These are phyloP conservation scores for Xylaria sp. DNA, from an alignment of 2,329 filamentous ascomycete genomes.

Conservation along the genomic window DNA sequence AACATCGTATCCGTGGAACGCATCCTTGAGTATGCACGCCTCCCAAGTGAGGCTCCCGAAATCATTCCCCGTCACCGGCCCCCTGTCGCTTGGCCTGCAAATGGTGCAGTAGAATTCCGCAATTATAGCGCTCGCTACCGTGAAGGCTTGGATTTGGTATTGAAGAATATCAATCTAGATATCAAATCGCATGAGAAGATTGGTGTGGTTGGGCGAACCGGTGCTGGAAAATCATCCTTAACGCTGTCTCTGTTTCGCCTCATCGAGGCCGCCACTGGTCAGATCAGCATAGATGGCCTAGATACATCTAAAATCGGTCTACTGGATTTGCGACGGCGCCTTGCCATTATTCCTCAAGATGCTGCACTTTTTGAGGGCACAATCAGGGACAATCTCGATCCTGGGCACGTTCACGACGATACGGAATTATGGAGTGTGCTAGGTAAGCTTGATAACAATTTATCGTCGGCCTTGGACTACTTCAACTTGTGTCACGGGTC, in stretches of 20 bases:
- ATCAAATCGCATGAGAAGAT: slow-evolving; percentile 99
- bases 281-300: slow-evolving; percentile 88
- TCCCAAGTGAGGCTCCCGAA: slow-evolving; percentile 94
- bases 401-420: slow-evolving; percentile 93
- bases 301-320: slow-evolving; percentile 93
- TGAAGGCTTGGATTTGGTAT: slow-evolving; percentile 86
- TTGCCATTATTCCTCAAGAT: slow-evolving; percentile 98
- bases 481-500: slow-evolving; percentile 25
- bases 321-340: slow-evolving; percentile 84
- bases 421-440: slow-evolving; percentile 97
- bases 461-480: slow-evolving; percentile 36
- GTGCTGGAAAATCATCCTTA: slow-evolving; percentile 94
- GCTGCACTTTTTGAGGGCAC: slow-evolving; percentile 95
- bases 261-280: slow-evolving; percentile 85
- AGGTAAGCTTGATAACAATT: slow-evolving; percentile 67
- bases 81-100: slow-evolving; percentile 88
- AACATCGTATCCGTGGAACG: slow-evolving; percentile 99
- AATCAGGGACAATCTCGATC: slow-evolving; percentile 94
- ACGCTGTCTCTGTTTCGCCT: slow-evolving; percentile 95
- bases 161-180: slow-evolving; percentile 91
- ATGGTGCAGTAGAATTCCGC: slow-evolving; percentile 88
- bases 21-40: slow-evolving; percentile 91
- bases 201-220: slow-evolving; percentile 94
- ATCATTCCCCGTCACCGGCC: slow-evolving; percentile 89
- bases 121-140: slow-evolving; percentile 96